phyloP scores from a whole-genome alignment of 192 early-diverging fungal species.

The Backusella circina region DNA sequence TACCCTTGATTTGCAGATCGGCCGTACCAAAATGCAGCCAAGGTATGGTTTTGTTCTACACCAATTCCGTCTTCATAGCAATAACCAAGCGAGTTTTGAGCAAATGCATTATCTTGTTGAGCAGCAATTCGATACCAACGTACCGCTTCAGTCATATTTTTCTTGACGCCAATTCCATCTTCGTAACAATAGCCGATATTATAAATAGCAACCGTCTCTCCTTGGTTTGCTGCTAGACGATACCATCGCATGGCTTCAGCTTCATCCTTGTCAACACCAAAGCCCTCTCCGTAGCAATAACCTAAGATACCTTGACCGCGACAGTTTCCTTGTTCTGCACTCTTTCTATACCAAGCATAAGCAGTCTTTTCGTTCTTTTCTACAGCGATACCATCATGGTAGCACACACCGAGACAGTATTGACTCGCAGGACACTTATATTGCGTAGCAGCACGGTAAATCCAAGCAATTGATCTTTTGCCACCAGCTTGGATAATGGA shows the following conservation, averaged over 20 bases:
- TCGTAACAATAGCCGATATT: constrained; percentile 59
- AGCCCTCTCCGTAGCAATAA: constrained; percentile 76
- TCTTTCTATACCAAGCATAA: constrained; percentile 61
- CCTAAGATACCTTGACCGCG: constrained; percentile 67
- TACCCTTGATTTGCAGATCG: constrained; percentile 50
- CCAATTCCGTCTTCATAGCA: constrained; percentile 81
- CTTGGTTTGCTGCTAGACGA: constrained; percentile 46
- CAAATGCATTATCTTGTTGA: constrained; percentile 66
- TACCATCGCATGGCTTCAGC: constrained; percentile 63
- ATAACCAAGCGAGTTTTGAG: constrained; percentile 77
- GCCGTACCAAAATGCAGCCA: constrained; percentile 56
- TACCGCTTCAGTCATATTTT: constrained; percentile 47
- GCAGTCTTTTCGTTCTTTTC: constrained; percentile 60
- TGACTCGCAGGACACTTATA: constrained; percentile 59
- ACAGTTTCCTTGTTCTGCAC: constrained; percentile 66
- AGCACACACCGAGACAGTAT: constrained; percentile 70
- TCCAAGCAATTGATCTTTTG: constrained; percentile 54
- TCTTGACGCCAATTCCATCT: constrained; percentile 54
- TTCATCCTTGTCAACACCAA: constrained; percentile 66
- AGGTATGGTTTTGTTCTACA: constrained; percentile 42
- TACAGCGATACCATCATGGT: constrained; percentile 70
- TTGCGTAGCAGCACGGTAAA: constrained; percentile 52
- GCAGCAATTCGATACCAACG: constrained; percentile 65
- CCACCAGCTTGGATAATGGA: constrained; percentile 55
- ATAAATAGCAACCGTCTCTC: constrained; percentile 51